Base-by-base conservation (phyloP, 331 rosid species). In the Acacia concinna region DNA sequence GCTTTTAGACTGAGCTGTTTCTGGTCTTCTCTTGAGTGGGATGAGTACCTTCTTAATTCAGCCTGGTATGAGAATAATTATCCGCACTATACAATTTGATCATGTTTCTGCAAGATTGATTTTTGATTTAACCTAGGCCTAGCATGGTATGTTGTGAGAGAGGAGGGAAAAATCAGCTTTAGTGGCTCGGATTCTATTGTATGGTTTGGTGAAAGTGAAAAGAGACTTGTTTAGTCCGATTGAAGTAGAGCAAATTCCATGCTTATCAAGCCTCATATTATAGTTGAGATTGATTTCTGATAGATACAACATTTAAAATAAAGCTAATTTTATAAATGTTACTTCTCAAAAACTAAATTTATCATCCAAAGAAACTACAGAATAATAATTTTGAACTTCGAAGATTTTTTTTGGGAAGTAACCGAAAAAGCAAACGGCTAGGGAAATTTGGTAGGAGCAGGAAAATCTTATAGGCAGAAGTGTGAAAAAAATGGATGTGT, bases 31-130 rank as follows among this genome's bases (percentile, higher is more conserved):
- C 41, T 64, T 41, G 21, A 41, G 57, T 49, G 57, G 57, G 67
- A 44, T 54, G 81, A 52, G 32, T 27, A 37, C 68, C 57, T 46
- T 69, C 38, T 18, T 15, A 68, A 63, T 51, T 73, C 76, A 68
- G 84, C 21, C 30, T 79, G 52, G 47, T 28, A 68, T 68, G 86
- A 34, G 77, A 57, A 75, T 75, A 77, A 77, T 68, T 40, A 72
- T 59, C 71, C 20, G n/a, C 27, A n/a, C 47, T 68, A 71, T 67
- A 25, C 30, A 4, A 34, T 78, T 66, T 49, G 18, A 46, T 31
- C 23, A 0, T 62, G 30, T 30, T 62, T 5, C 40, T 2, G 23
- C 20, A 28, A 15, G 18, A 30, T 13, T 27, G 35, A 25, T 14
- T 60, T 25, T 28, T 1, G n/a, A 28, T 25, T 25, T 27, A 0